phyloP scores from a whole-genome alignment of 2,329 filamentous ascomycete species.

The Colletotrichum sojae region DNA sequence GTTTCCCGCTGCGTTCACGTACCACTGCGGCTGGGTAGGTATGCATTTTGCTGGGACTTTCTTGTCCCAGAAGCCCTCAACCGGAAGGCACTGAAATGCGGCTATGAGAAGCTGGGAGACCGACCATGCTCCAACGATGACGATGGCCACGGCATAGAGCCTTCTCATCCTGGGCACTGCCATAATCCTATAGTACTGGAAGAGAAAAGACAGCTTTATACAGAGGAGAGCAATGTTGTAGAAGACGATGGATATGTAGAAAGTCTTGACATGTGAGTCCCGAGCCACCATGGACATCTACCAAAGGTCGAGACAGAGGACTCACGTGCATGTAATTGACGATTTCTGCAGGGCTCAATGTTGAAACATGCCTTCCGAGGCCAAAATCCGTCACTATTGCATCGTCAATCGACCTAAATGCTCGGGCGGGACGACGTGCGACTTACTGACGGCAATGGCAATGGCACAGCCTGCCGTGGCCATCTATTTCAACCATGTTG shows the following conservation, averaged over 20 bases:
- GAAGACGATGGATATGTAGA: slow-evolving; percentile 50
- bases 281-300: background rate
- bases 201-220: slow-evolving; percentile 53
- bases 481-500: slow-evolving; percentile 7
- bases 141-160: slow-evolving; percentile 46
- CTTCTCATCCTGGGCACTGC: slow-evolving; percentile 45
- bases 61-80: slow-evolving; percentile 48
- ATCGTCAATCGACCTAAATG: background rate
- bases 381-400: slow-evolving; percentile 34
- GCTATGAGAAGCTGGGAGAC: slow-evolving; percentile 46
- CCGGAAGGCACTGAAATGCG: slow-evolving; percentile 46
- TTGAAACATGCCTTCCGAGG: slow-evolving; percentile 40
- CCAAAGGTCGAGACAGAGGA: background rate
- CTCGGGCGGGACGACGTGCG: background rate
- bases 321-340: slow-evolving; percentile 40
- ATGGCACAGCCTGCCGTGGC: slow-evolving; percentile 22
- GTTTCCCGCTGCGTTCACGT: slow-evolving; percentile 47
- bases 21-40: slow-evolving; percentile 43
- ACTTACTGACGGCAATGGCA: slow-evolving; percentile 26
- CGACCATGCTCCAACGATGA: slow-evolving; percentile 48
- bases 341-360: slow-evolving; percentile 11
- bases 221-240: slow-evolving; percentile 49
- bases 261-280: slow-evolving; percentile 41
- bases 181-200: slow-evolving; percentile 55
- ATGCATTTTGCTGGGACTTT: slow-evolving; percentile 42